These are phyloP conservation scores for Pseudognaphalium luteoalbum DNA, from an alignment of 129 eudicot genomes.

Conservation along the genomic window DNA sequence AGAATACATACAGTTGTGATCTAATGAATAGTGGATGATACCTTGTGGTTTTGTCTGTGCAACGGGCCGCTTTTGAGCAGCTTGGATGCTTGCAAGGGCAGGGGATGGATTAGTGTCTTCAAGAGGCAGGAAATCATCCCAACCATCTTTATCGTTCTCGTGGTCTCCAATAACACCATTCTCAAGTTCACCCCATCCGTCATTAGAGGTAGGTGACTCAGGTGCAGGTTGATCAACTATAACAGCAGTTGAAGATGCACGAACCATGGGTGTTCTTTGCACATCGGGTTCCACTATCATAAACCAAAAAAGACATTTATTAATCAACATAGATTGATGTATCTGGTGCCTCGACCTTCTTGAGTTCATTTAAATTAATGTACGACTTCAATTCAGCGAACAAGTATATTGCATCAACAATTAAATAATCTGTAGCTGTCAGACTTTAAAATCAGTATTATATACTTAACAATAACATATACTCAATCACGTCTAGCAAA, in stretches of 20 bases:
- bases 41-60: constrained; percentile 73
- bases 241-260: constrained; percentile 52
- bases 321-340: constrained; percentile 7
- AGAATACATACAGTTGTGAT: neutral
- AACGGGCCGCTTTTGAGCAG: constrained; percentile 91
- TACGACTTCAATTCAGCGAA: neutral
- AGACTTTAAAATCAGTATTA: neutral
- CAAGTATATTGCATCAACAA: neutral
- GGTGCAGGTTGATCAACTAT: constrained; percentile 56
- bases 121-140: constrained; percentile 88
- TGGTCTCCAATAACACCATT: constrained; percentile 57
- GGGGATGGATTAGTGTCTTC: constrained; percentile 70
- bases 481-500: neutral
- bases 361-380: neutral
- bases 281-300: constrained; percentile 30
- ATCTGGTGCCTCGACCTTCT: constrained; percentile 7
- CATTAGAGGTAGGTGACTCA: constrained; percentile 67
- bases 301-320: constrained; percentile 1
- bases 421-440: neutral
- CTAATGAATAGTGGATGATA: constrained; percentile 17
- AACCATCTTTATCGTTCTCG: constrained; percentile 69
- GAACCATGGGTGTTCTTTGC: constrained; percentile 38
- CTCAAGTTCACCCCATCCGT: constrained; percentile 89
- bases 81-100: constrained; percentile 79
- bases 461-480: neutral